A percentile compares a stretch with the other conserved stretches of the same genome.
Conservation (phyloP, 371 early-diverging fungal genomes). For the Mortierella sp. region DNA sequence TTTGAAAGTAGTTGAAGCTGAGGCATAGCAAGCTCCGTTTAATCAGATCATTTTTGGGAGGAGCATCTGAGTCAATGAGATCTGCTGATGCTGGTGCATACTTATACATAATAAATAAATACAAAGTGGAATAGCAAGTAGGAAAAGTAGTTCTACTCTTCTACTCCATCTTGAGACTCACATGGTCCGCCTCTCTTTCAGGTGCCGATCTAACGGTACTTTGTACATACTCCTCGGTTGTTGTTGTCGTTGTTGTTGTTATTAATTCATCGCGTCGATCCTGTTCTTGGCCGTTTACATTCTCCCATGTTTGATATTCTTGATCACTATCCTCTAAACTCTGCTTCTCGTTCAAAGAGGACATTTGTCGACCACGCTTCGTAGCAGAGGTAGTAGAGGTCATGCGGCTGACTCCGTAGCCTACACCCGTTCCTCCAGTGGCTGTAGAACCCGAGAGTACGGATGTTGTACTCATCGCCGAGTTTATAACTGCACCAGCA, state of each 20-base stretch:
- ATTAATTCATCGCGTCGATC: background rate
- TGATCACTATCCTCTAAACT: background rate
- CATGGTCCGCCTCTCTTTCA: background rate
- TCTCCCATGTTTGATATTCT: conserved; percentile 3
- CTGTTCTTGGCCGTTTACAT: background rate
- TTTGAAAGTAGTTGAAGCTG: conserved; percentile 36
- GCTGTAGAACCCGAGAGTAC: conserved; percentile 16
- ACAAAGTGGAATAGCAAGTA: background rate
- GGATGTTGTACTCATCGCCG: conserved; percentile 14
- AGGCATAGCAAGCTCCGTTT: conserved; percentile 9
- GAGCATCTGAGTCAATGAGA: no score
- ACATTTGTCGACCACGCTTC: conserved; percentile 19
- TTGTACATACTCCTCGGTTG: background rate
- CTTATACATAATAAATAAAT: background rate
- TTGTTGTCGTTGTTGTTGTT: background rate
- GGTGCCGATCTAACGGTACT: conserved; percentile 7
- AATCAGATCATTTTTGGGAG: background rate
- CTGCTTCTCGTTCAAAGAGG: conserved; percentile 18
- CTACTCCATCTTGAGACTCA: conserved; percentile 33
- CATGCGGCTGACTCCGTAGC: conserved; percentile 8
- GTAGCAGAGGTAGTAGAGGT: background rate
- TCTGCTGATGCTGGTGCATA: no score
- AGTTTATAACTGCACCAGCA: conserved; percentile 5
- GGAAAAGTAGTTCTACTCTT: background rate
- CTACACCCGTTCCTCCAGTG: background rate